Conservation (phyloP, 148 eudicot genomes). For the Cornus suecica region DNA sequence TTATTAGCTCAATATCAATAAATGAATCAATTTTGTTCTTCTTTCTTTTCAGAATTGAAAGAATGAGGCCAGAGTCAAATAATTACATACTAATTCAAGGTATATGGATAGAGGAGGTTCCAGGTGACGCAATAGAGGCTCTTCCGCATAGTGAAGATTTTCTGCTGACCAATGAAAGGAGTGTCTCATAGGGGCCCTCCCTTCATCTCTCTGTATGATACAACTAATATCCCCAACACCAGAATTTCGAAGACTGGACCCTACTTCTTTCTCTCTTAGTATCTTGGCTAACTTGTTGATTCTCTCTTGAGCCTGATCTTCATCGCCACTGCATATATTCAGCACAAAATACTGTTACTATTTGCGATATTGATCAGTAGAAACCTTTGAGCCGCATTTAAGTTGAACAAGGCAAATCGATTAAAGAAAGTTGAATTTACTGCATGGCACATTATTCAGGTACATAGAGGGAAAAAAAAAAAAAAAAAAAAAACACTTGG, state of each 20-base stretch:
- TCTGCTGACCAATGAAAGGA: slow-evolving; percentile 90
- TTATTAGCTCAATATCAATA: slow-evolving; percentile 10
- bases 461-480: background rate
- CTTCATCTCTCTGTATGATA: slow-evolving; percentile 98
- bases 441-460: background rate
- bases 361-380: background rate
- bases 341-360: slow-evolving; percentile 8
- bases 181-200: slow-evolving; percentile 95
- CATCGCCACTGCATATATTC: slow-evolving; percentile 78
- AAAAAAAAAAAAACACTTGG: background rate
- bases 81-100: slow-evolving; percentile 76
- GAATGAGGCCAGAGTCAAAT: background rate
- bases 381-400: background rate
- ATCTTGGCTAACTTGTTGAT: slow-evolving; percentile 85
- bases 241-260: slow-evolving; percentile 69
- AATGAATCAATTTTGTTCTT: background rate
- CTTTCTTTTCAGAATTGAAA: background rate
- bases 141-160: slow-evolving; percentile 71
- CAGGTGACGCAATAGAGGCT: slow-evolving; percentile 86
- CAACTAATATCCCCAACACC: slow-evolving; percentile 92
- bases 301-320: slow-evolving; percentile 99
- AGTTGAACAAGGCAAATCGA: background rate
- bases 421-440: background rate
- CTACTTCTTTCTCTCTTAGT: slow-evolving; percentile 79
- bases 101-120: slow-evolving; percentile 97